Evolutionary conservation across 2,329 filamentous ascomycete species (phyloP).

Genomic region (Macrophomina pseudophaseolina): DNA sequence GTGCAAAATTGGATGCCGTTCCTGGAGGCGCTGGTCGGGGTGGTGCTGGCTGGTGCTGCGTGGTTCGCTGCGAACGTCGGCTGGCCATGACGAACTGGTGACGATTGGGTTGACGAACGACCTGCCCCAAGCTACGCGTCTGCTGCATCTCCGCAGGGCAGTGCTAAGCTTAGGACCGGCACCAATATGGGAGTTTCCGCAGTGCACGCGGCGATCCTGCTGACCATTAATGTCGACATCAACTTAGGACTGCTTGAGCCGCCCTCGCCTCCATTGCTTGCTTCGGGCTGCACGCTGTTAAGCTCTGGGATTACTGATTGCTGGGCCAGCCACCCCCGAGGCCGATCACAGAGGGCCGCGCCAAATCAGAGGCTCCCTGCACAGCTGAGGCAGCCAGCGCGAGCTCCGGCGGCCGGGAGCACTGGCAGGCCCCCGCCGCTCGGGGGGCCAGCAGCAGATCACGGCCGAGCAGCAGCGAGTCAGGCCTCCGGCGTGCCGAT

Average conservation of each 20-base stretch:
- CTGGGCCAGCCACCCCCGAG: constrained; percentile 14
- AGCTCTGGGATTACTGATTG: background rate
- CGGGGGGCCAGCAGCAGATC: constrained; percentile 9
- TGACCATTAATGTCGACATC: constrained; percentile 16
- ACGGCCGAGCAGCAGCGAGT: constrained; percentile 21
- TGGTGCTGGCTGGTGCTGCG: constrained; percentile 7
- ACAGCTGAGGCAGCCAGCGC: constrained; percentile 9
- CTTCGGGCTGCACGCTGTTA: background rate
- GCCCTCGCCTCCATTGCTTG: constrained; percentile 5
- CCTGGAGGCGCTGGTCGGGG: background rate
- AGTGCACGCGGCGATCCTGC: background rate
- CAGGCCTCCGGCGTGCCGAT: constrained; percentile 17
- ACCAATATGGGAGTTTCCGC: constrained; percentile 22
- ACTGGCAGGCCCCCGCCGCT: constrained; percentile 6
- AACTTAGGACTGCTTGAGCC: constrained; percentile 2
- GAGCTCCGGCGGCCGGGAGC: background rate
- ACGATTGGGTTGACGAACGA: constrained; percentile 16
- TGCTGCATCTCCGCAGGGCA: constrained; percentile 12
- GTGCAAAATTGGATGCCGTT: constrained; percentile 20
- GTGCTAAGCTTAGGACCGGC: constrained; percentile 18
- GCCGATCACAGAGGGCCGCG: constrained; percentile 11
- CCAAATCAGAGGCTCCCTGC: constrained; percentile 8
- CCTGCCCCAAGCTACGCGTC: background rate
- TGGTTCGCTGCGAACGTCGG: background rate
- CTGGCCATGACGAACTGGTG: constrained; percentile 13